Conservation (phyloP, 805 yeast genomes). For the Yamadazyma scolyti region DNA sequence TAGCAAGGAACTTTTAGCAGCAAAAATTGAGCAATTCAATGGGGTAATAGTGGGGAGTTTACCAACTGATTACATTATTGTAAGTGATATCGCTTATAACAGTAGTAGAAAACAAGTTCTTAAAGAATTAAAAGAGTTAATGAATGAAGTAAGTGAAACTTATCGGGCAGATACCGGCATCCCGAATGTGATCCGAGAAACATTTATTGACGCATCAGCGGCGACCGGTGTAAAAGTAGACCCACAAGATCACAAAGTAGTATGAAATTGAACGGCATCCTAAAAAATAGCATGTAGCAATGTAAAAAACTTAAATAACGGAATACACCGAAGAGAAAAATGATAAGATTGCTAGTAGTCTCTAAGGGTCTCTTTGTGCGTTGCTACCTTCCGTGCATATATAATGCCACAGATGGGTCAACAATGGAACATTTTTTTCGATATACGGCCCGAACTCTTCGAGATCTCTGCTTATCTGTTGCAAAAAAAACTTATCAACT, state of each 20-base stretch:
- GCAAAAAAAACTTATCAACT: too few relatives aligned
- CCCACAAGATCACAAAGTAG: constrained; percentile 24
- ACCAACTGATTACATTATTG: constrained; percentile 9
- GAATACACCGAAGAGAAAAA: too few relatives aligned
- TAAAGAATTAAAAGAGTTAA: constrained; percentile 12
- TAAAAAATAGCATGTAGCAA: too few relatives aligned
- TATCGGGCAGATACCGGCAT: constrained; percentile 13
- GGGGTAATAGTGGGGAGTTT: constrained; percentile 16
- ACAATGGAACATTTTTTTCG: too few relatives aligned
- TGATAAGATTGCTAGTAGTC: too few relatives aligned
- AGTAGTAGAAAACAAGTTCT: constrained; percentile 2
- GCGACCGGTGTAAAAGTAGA: constrained; percentile 21
- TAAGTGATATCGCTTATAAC: constrained; percentile 8
- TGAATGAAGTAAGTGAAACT: constrained; percentile 9
- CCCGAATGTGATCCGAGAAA: constrained; percentile 32
- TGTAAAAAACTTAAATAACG: too few relatives aligned
- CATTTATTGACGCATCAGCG: constrained; percentile 30
- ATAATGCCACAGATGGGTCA: too few relatives aligned
- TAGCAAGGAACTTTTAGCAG: constrained; percentile 11
- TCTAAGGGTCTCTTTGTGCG: too few relatives aligned
- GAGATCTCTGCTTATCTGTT: too few relatives aligned
- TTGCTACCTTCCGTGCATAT: too few relatives aligned
- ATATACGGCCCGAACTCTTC: too few relatives aligned
- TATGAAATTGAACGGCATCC: too few relatives aligned
- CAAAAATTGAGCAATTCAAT: constrained; percentile 46